phyloP scores from a whole-genome alignment of 1,139 yeast species.

The Yamadazyma sp. region DNA sequence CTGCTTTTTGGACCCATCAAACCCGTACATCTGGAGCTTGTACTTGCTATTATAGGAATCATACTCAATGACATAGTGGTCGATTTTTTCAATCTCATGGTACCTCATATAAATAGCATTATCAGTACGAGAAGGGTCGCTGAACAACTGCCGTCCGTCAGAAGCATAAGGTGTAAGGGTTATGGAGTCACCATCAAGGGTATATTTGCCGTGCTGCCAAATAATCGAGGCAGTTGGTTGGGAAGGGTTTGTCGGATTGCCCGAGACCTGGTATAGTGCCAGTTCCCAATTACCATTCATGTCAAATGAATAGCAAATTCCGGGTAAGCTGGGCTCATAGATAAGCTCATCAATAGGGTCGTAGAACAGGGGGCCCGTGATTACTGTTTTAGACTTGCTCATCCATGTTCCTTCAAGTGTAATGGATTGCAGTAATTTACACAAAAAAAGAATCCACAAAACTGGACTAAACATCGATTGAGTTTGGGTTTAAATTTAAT shows the following conservation, averaged over 20 bases:
- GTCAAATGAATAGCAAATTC: slow-evolving; percentile 32
- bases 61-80: slow-evolving; percentile 21
- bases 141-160: slow-evolving; percentile 31
- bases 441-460: neutral
- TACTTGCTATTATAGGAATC: slow-evolving; percentile 22
- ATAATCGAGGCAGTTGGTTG: slow-evolving; percentile 29
- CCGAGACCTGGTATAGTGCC: slow-evolving; percentile 26
- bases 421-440: slow-evolving; percentile 6
- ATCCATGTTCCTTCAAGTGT: slow-evolving; percentile 27
- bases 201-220: slow-evolving; percentile 32
- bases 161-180: slow-evolving; percentile 24
- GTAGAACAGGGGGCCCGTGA: slow-evolving; percentile 29
- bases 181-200: slow-evolving; percentile 16
- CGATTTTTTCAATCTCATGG: slow-evolving; percentile 21
- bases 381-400: slow-evolving; percentile 25
- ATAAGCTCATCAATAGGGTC: slow-evolving; percentile 30
- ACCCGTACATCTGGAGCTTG: slow-evolving; percentile 25
- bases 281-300: slow-evolving; percentile 29
- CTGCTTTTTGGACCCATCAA: slow-evolving; percentile 29
- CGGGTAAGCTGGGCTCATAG: slow-evolving; percentile 30
- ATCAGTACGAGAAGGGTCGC: slow-evolving; percentile 27
- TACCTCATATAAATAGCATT: slow-evolving; percentile 25
- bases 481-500: neutral
- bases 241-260: slow-evolving; percentile 25
- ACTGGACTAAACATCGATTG: neutral